phyloP scores from a whole-genome alignment of 2,329 filamentous ascomycete genomes.

The Nakataea oryzae region DNA sequence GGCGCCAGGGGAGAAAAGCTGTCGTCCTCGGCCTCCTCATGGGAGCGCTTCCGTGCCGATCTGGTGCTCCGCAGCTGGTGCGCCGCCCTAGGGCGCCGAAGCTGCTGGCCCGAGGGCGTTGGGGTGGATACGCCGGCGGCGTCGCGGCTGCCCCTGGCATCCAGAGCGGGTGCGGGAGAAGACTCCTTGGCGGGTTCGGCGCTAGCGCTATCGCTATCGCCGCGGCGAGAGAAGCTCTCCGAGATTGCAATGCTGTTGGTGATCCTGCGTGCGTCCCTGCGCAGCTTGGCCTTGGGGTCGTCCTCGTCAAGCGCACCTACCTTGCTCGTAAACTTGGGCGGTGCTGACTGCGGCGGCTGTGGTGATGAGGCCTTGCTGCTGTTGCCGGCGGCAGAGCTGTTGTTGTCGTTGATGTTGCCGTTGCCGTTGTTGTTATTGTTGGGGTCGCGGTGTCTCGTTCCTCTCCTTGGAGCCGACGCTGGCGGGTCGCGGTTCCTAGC shows the following conservation, averaged over 20 bases:
- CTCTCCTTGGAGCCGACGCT: background rate
- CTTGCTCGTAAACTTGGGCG: slow-evolving; percentile 13
- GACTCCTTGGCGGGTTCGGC: background rate
- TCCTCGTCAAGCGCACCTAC: slow-evolving; percentile 14
- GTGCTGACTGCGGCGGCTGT: background rate
- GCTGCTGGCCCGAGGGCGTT: background rate
- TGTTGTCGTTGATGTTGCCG: slow-evolving; percentile 19
- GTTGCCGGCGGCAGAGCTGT: slow-evolving; percentile 5
- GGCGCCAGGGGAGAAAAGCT: slow-evolving; percentile 38
- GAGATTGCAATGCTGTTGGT: slow-evolving; percentile 22
- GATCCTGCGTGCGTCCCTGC: slow-evolving; percentile 15
- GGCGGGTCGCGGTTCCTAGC: background rate
- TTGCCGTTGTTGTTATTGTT: slow-evolving; percentile 3
- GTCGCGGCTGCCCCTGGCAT: background rate
- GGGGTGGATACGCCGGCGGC: background rate
- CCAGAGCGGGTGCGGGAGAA: background rate
- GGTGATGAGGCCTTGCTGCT: slow-evolving; percentile 1
- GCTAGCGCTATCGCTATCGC: background rate
- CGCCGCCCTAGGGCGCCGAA: slow-evolving; percentile 5
- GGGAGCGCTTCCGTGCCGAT: slow-evolving; percentile 38
- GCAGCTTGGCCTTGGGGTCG: slow-evolving; percentile 14
- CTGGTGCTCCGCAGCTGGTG: slow-evolving; percentile 26
- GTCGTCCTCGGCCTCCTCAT: slow-evolving; percentile 43
- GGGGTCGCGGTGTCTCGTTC: background rate
- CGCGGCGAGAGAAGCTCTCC: slow-evolving; percentile 28